Evolutionary conservation across 768 basidiomycete species (phyloP), one percentile per base, ranked within the genome.

Genomic region (Leccinum truebloodii): DNA sequence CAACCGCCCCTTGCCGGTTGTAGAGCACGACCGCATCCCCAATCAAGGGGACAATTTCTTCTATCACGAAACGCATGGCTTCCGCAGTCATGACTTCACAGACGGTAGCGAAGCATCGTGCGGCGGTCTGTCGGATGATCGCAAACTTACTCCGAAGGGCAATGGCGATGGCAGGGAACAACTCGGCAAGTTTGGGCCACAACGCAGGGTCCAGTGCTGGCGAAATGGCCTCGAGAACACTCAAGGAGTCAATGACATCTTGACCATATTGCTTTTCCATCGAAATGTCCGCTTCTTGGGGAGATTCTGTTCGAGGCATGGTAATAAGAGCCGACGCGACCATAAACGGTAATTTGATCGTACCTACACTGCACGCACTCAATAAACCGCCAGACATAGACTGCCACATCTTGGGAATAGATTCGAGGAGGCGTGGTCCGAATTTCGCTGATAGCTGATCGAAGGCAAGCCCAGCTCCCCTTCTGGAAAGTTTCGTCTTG

Each of bases 331-430:
- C 50, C 5, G 28, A 37, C 28, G 28, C 12, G 16, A 39, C 32
- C 4, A 20, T 52, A 26, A 34, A 6, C 13, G 7, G 61, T 48
- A 46, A 41, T n/a, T 12, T 50, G 24, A 14, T 41, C 85, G 49
- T 71, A 94, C 94, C 86, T 37, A 80, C 72, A 46, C 79, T 77
- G 64, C 89, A 94, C 24, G 87, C 83, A 56, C 83, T 84, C 50
- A 89, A 66, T 39, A 97, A 71, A 24, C 91, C 88, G 24, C 88
- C 88, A 14, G 86, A 87, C 86, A 97, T 93, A 5, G 91, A 94
- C 53, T 90, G 87, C 95, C 96, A 98, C 82, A 98, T 90, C 65
- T 86, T 93, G 2, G 97, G 96, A n/a, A 98, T 85, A 35, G 84
- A 80, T 0, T 87, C 83, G 37, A 98, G 77, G 32, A 98, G 77